These are phyloP conservation scores for Phalaenopsis aphrodite DNA, from an alignment of 106 monocot genomes.

Conservation along the genomic window DNA sequence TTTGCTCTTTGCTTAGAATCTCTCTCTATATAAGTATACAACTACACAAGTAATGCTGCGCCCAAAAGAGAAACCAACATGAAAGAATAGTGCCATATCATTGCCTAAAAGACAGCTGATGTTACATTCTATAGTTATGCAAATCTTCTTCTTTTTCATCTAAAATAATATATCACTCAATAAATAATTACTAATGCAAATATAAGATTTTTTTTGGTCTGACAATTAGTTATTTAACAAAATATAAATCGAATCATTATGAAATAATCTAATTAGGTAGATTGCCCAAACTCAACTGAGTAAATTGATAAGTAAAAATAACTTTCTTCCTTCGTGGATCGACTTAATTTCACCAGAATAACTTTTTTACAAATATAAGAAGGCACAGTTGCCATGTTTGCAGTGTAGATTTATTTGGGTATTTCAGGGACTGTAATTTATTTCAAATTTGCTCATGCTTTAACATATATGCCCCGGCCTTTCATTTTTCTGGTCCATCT, in stretches of 20 bases:
- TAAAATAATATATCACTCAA: background rate
- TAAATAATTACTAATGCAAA: background rate
- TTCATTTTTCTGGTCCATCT: background rate
- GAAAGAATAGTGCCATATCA: no score
- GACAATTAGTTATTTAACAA: background rate
- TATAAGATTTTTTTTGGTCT: background rate
- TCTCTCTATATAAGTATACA: no score
- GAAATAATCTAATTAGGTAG: background rate
- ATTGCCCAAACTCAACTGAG: background rate
- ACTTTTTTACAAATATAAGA: background rate
- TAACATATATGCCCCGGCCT: background rate
- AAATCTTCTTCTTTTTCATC: no score
- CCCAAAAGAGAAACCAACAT: no score
- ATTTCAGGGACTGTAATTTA: background rate
- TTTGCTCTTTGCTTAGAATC: no score
- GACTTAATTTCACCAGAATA: background rate
- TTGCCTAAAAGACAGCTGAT: no score
- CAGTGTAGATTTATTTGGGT: background rate
- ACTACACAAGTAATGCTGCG: no score
- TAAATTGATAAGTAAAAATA: background rate
- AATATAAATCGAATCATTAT: background rate
- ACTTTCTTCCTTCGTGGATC: background rate
- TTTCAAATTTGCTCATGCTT: background rate
- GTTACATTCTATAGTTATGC: no score
- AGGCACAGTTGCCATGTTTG: no score